Base-by-base conservation (phyloP, 1,139 yeast genomes). In the Taphrina sp. region DNA sequence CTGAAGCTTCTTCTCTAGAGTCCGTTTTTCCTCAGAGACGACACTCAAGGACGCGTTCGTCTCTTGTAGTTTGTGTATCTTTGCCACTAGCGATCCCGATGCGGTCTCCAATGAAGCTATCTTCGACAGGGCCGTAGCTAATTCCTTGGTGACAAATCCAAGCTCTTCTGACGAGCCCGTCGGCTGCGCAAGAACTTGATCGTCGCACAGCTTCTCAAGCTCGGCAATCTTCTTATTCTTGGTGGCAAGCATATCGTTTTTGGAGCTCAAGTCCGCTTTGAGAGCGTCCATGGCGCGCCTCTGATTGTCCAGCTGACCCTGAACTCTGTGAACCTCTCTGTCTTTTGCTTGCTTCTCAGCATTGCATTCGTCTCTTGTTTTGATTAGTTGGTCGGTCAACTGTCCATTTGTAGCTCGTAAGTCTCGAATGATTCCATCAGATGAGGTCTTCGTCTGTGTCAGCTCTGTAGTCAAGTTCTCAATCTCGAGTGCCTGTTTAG, bases 101-200 rank as follows among this genome's bases (percentile, higher is more conserved):
- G 78, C 76, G 5, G 76, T 72, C 58, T 83, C 85, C 38, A 83
- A 67, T 47, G 79, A 77, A 49, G 76, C 74, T 36, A 83, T 75
- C 62, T 82, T 80, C 41, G 76, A 73, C 55, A 80, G 72, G 58
- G 85, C 79, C 57, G 74, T 82, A 31, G 78, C 73, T 33, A 85
- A 74, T 62, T 83, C 80, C 38, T 73, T 72, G 62, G 80, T 78
- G 26, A 83, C 66, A 22, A 68, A 65, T 23, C 23, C 76, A 46
- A 44, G 69, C 59, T 38, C 65, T 62, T 61, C 75, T 73, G 61
- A 69, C 3, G 24, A 31, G 29, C 36, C 43, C 69, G 58, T 69
- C 63, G 52, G 66, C 59, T 8, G 64, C 61, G 33, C 71, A 61
- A 19, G 69, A 58, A 22, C 68, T 67, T 59, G 70, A 72, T 59